phyloP scores from a whole-genome alignment of 2,329 filamentous ascomycete species.

The Thermothelomyces thermophilus region DNA sequence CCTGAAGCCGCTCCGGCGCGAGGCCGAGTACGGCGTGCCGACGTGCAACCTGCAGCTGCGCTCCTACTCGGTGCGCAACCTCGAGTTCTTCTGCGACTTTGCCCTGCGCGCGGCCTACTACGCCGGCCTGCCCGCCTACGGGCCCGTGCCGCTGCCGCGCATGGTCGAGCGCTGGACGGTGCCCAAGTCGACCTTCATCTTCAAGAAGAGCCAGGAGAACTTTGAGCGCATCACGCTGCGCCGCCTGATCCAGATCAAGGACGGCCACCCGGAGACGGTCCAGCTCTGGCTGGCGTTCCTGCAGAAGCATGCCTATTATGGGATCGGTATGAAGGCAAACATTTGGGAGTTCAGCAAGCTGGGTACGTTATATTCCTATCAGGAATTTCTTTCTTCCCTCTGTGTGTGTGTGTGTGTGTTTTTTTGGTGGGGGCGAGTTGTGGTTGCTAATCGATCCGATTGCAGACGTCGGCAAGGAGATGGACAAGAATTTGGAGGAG shows the following conservation, averaged over 20 bases:
- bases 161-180: conserved; percentile 94
- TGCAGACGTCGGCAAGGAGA: conserved; percentile 44
- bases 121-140: conserved; percentile 75
- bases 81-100: conserved; percentile 94
- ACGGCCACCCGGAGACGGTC: conserved; percentile 82
- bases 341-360: conserved; percentile 80
- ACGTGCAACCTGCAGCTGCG: conserved; percentile 88
- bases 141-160: conserved; percentile 77
- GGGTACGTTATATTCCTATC: conserved; percentile 42
- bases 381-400: too few species aligned
- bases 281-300: conserved; percentile 90
- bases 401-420: too few species aligned
- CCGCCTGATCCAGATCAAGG: conserved; percentile 83
- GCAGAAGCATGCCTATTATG: conserved; percentile 85
- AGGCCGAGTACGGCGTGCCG: conserved; percentile 68
- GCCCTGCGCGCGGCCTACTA: conserved; percentile 92
- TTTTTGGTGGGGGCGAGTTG: not conserved
- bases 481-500: conserved; percentile 44
- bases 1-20: conserved; percentile 72
- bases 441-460: not conserved
- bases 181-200: conserved; percentile 79
- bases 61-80: conserved; percentile 81
- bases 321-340: conserved; percentile 99
- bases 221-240: conserved; percentile 87
- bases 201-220: conserved; percentile 97